phyloP scores from a whole-genome alignment of 2,329 filamentous ascomycete genomes.

The Phaeomoniella chlamydospora region DNA sequence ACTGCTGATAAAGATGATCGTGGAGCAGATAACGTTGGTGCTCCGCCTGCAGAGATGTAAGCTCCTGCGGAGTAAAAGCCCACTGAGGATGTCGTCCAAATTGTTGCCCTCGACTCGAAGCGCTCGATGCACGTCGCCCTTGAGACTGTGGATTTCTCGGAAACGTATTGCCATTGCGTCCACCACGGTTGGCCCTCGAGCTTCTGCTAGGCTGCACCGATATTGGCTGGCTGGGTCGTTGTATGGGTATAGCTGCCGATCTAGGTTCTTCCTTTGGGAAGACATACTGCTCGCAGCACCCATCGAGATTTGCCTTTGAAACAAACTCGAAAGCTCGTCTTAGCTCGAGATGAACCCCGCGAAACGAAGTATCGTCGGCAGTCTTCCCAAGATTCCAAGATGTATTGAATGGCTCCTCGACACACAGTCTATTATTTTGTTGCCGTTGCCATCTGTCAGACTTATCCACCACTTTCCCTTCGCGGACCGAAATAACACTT shows the following conservation, averaged over 20 bases:
- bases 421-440: slow-evolving; percentile 72
- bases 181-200: slow-evolving; percentile 24
- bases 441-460: slow-evolving; percentile 77
- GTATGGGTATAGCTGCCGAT: slow-evolving; percentile 31
- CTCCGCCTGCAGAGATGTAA: slow-evolving; percentile 24
- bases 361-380: slow-evolving; percentile 86
- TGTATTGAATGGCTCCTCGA: slow-evolving; percentile 93
- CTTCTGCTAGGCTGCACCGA: not conserved
- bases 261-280: slow-evolving; percentile 64
- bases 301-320: slow-evolving; percentile 60
- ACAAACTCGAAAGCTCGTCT: slow-evolving; percentile 76
- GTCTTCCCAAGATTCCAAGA: slow-evolving; percentile 87
- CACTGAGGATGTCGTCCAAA: slow-evolving; percentile 22
- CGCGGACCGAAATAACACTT: slow-evolving; percentile 68
- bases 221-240: slow-evolving; percentile 8
- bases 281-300: slow-evolving; percentile 76
- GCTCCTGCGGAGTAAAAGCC: slow-evolving; percentile 20
- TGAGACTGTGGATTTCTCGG: slow-evolving; percentile 30
- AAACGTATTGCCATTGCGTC: slow-evolving; percentile 31
- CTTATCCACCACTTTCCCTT: slow-evolving; percentile 65
- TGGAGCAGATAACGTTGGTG: slow-evolving; percentile 32
- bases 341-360: slow-evolving; percentile 78
- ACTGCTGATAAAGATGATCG: slow-evolving; percentile 33
- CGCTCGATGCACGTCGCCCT: slow-evolving; percentile 42
- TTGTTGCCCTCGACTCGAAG: slow-evolving; percentile 26